Evolutionary conservation across 1,284 basidiomycete species (phyloP).

Genomic region (Puccinia horiana): DNA sequence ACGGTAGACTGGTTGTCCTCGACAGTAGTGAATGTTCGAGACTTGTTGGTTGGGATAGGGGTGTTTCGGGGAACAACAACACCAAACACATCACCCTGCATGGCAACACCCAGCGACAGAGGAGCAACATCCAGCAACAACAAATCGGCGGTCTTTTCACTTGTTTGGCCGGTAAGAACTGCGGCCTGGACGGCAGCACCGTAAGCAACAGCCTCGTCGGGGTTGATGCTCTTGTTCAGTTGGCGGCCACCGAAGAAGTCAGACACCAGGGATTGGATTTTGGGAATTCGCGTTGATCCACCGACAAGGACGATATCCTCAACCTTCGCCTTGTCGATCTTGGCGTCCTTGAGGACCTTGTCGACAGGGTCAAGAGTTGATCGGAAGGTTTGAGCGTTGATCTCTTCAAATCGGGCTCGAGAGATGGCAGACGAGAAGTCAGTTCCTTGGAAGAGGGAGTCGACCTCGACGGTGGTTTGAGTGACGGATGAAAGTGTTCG

Average conservation of each 20-base stretch:
- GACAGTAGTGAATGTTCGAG: constrained; percentile 90
- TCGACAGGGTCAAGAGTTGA: constrained; percentile 97
- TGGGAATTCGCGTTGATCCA: constrained; percentile 99
- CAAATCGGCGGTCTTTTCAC: constrained; percentile 91
- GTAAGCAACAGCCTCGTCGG: constrained; percentile 62
- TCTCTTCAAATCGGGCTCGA: constrained; percentile 99
- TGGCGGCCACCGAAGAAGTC: constrained; percentile 97
- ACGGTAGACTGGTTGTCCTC: constrained; percentile 89
- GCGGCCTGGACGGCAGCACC: constrained; percentile 97
- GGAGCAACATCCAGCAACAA: constrained; percentile 94
- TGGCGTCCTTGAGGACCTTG: constrained; percentile 98
- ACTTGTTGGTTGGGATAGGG: constrained; percentile 95
- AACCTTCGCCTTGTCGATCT: constrained; percentile 93
- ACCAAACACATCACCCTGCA: constrained; percentile 97
- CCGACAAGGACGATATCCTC: constrained; percentile 99
- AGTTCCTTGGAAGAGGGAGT: constrained; percentile 77
- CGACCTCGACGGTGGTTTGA: constrained; percentile 91
- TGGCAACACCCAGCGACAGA: constrained; percentile 93
- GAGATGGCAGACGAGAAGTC: constrained; percentile 96
- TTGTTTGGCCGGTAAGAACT: constrained; percentile 91
- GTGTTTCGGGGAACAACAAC: constrained; percentile 96
- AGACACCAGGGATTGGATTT: constrained; percentile 96
- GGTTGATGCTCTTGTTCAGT: constrained; percentile 85
- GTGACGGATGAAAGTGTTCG: constrained; percentile 89
- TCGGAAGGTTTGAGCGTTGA: constrained; percentile 91